These are phyloP conservation scores for Prunus armeniaca DNA, from an alignment of 306 rosid genomes.

Conservation along the genomic window DNA sequence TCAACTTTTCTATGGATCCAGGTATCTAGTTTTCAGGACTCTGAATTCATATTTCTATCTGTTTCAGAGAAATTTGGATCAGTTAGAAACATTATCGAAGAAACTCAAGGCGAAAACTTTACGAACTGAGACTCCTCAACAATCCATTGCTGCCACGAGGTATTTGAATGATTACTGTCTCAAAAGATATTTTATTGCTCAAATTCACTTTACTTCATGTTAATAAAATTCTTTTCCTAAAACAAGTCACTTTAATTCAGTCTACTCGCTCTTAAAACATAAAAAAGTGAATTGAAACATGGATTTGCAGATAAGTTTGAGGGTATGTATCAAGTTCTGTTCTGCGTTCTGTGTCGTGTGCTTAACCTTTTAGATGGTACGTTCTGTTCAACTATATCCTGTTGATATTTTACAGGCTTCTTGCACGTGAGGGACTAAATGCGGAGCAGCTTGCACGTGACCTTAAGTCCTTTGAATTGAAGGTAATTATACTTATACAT, in stretches of 20 bases:
- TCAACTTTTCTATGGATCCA: neutral
- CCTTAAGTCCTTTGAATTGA: conserved; percentile 93
- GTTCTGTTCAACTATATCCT: neutral
- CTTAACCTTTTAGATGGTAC: neutral
- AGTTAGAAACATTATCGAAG: conserved; percentile 90
- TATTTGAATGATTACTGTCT: conserved; percentile 13
- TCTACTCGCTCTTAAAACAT: neutral
- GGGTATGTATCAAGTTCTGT: neutral
- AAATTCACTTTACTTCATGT: neutral
- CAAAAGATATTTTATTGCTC: neutral
- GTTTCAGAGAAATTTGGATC: conserved; percentile 89
- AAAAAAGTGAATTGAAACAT: neutral
- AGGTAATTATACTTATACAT: conserved; percentile 40
- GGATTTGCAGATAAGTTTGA: neutral
- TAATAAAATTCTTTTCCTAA: neutral
- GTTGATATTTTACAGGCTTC: conserved; percentile 55
- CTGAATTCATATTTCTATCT: conserved; percentile 13
- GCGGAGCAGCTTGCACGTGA: conserved; percentile 99
- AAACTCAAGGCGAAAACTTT: conserved; percentile 92
- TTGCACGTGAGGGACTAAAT: conserved; percentile 96
- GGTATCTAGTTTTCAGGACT: conserved; percentile 4
- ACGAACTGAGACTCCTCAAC: conserved; percentile 85
- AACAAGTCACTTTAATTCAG: neutral
- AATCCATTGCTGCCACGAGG: conserved; percentile 96
- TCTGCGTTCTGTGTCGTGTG: neutral